Evolutionary conservation across 139 green algal genomes (phyloP), one percentile per base, ranked within the genome.

Genomic region (Chlorella vulgaris): DNA sequence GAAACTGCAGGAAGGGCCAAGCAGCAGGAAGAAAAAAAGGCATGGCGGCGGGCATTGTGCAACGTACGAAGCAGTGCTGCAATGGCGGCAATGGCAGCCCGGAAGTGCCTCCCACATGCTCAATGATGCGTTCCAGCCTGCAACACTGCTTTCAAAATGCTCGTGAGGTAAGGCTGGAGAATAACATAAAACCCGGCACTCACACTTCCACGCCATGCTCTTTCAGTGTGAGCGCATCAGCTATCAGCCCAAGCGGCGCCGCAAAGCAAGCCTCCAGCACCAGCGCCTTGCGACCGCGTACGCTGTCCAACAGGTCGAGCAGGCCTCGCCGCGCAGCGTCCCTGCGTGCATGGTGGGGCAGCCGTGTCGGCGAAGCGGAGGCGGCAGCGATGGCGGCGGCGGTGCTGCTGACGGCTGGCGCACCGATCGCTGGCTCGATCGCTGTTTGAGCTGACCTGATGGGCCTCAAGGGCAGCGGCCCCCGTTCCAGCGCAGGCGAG

Each of bases 171-270:
- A n/a, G n/a, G n/a, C n/a, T n/a, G n/a, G n/a, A n/a, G n/a, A n/a
- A n/a, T n/a, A n/a, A n/a, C n/a, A n/a, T n/a, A n/a, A n/a, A n/a
- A n/a, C 38, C 7, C 66, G 5, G 7, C 26, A 65, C 90, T 78
- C 81, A 96, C 93, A 90, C 91, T 36, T 88, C 87, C 2, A 97
- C 91, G n/a, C 94, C 94, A 78, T 98, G 94, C 85, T 98, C 94
- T 43, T 94, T 91, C 7, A 98, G 88, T 24, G 95, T 81, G 0
- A 93, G 70, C 3, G 83, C 83, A 5, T 93, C 85, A 15, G 92
- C 93, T 31, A 98, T 85, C 26, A 97, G 83, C 13, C 89, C 83
- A 40, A 98, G 87, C 4, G 94, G 91, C 1, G 91, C 88, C 50
- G 82, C 92, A 42, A 98, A 79, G 1, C 80, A 83, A 0, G 89